phyloP scores from a whole-genome alignment of 495 filamentous ascomycete species.

The Talaromyces adpressus region DNA sequence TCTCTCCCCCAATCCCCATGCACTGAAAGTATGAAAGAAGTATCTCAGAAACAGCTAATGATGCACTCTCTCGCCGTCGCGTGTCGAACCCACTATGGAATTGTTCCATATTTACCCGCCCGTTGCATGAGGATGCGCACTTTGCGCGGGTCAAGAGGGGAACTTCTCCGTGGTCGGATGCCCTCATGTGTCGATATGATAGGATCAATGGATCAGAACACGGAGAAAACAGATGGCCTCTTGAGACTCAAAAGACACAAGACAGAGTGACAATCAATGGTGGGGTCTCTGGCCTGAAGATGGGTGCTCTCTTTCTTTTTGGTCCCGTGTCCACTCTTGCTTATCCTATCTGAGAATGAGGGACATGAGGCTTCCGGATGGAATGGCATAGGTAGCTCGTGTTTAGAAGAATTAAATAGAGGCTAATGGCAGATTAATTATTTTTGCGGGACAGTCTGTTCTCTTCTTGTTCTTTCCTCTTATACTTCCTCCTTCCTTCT shows the following conservation, averaged over 20 bases:
- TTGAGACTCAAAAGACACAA: background rate
- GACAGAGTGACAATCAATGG: background rate
- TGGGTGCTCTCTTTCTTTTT: background rate
- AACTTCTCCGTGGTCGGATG: slow-evolving; percentile 3
- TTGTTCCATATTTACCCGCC: background rate
- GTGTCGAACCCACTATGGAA: background rate
- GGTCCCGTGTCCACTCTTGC: background rate
- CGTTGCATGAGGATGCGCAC: background rate
- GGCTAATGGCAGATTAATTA: background rate
- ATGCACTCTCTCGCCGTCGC: background rate
- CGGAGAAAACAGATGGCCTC: background rate
- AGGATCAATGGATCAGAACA: background rate
- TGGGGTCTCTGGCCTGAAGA: background rate
- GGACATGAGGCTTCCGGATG: background rate
- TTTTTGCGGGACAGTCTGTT: background rate
- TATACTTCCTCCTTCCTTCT: background rate
- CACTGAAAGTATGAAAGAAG: background rate
- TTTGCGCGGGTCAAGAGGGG: background rate
- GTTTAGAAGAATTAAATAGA: background rate
- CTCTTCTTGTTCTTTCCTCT: background rate
- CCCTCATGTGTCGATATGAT: background rate
- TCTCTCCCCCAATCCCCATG: background rate
- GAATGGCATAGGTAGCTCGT: background rate
- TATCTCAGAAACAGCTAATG: background rate
- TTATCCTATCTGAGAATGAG: background rate